Conservation (phyloP, 75 land plant genomes). For the Azolla pinnata region DNA sequence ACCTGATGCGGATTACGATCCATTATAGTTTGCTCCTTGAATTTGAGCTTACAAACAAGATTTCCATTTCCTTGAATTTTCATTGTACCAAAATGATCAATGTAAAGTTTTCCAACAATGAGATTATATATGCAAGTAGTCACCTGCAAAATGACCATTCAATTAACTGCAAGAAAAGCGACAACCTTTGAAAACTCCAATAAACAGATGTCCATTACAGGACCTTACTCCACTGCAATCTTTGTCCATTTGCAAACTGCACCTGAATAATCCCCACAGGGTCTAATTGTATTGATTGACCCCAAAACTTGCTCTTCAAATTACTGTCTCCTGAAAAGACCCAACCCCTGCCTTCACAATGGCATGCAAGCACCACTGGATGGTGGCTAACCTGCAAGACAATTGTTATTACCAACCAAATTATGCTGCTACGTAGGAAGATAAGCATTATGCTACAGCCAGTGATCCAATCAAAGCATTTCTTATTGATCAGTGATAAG, state of each 20-base stretch:
- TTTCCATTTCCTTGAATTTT: slow-evolving; percentile 51
- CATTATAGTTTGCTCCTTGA: slow-evolving; percentile 69
- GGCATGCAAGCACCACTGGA: slow-evolving; percentile 63
- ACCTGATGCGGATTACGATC: slow-evolving; percentile 83
- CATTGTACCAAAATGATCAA: slow-evolving; percentile 80
- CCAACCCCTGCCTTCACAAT: slow-evolving; percentile 67
- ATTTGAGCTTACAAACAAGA: slow-evolving; percentile 56
- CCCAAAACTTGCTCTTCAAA: slow-evolving; percentile 57
- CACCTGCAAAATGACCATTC: slow-evolving; percentile 29
- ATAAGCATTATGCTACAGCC: no score
- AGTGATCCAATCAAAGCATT: no score
- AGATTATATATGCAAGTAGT: slow-evolving; percentile 68
- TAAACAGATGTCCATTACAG: not conserved
- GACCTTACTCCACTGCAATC: slow-evolving; percentile 63
- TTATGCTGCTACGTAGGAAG: no score
- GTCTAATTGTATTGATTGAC: slow-evolving; percentile 59
- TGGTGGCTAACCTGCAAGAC: slow-evolving; percentile 59
- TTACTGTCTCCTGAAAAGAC: slow-evolving; percentile 55
- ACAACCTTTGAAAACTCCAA: not conserved
- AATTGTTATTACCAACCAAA: not conserved
- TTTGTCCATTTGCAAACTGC: slow-evolving; percentile 63
- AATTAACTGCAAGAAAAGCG: not conserved
- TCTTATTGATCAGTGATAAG: no score
- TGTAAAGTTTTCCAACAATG: slow-evolving; percentile 63
- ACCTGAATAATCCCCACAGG: slow-evolving; percentile 46